phyloP scores from a whole-genome alignment of 495 filamentous ascomycete species.

The Aspergillus hancockii region DNA sequence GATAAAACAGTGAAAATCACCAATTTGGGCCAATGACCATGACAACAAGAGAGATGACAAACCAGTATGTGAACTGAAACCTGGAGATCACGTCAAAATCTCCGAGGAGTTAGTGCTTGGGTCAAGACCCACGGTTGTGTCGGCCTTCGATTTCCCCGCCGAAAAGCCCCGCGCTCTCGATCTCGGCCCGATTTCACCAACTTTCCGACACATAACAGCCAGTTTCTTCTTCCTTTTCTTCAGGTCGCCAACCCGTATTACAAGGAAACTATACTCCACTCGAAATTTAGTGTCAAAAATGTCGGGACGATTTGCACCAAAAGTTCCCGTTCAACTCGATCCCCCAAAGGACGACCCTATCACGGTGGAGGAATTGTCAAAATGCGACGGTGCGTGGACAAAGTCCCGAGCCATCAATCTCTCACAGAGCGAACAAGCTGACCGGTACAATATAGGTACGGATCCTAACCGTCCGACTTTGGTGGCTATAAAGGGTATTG shows the following conservation, averaged over 20 bases:
- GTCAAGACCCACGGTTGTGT: constrained; percentile 14
- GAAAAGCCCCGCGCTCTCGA: constrained; percentile 17
- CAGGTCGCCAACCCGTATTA: not conserved
- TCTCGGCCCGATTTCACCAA: constrained; percentile 1
- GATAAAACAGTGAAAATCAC: too few species aligned
- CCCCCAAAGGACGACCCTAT: constrained; percentile 90
- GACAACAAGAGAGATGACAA: not conserved
- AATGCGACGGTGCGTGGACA: constrained; percentile 70
- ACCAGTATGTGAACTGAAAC: not conserved
- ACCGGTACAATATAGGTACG: constrained; percentile 39
- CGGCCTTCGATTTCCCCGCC: constrained; percentile 20
- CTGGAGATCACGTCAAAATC: not conserved
- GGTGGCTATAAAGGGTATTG: constrained; percentile 93
- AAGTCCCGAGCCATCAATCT: constrained; percentile 1
- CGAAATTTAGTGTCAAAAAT: constrained; percentile 27
- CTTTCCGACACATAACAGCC: not conserved
- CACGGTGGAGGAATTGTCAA: constrained; percentile 67
- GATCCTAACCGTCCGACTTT: constrained; percentile 72
- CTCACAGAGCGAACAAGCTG: not conserved
- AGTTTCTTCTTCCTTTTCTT: not conserved
- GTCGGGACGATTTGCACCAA: constrained; percentile 75
- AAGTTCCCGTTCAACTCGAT: constrained; percentile 74
- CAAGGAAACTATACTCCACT: not conserved
- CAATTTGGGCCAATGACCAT: too few species aligned
- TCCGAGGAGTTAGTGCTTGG: too few species aligned